Evolutionary conservation across 208 protist species (phyloP), one percentile per base, ranked within the genome.

Genomic region (Wallacemonas collosoma): DNA sequence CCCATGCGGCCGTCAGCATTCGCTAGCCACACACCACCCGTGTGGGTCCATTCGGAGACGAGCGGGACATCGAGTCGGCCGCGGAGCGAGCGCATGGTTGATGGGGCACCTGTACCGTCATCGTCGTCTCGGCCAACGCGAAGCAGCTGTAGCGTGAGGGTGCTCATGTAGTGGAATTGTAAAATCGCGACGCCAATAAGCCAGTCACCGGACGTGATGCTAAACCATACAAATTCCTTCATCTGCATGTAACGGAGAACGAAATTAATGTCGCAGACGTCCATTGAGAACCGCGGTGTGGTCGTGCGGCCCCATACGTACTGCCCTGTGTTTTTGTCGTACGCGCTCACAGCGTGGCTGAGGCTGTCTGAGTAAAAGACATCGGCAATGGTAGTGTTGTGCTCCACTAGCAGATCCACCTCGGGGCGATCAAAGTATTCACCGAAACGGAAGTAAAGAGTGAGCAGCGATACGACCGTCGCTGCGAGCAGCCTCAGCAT

Each of bases 171-270:
- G 67, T 82, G 74, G 35, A 87, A 81, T 54, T 87, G 78, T 38
- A 87, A 63, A 9, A 87, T 48, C 38, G 75, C 82, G 36, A 87
- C 39, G n/a, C 78, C 77, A 17, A 81, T 57, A 48, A 82, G 70
- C 79, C 77, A 84, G 2, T 73, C 71, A n/a, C 78, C 73, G 2
- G 70, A 56, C 50, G 78, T 80, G 1, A 80, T 26, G 45, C 78
- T 75, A 17, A 87, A 36, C 82, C 82, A 87, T 3, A 87, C 65
- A 75, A 87, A 84, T 58, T 87, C 82, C 58, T 87, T 87, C 57
- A 75, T 68, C 39, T 83, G 73, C 39, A 71, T 72, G 51, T 72
- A 78, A 1, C 44, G 48, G 58, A 84, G 75, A 17, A 86, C 63
- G 1, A 47, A 1, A 50, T 82, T 83, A 3, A 80, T 62, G n/a